Percentiles rank a stretch among this genome's conserved stretches.
Conservation (phyloP, 2,329 filamentous ascomycete genomes). For the Coniochaeta hoffmannii region DNA sequence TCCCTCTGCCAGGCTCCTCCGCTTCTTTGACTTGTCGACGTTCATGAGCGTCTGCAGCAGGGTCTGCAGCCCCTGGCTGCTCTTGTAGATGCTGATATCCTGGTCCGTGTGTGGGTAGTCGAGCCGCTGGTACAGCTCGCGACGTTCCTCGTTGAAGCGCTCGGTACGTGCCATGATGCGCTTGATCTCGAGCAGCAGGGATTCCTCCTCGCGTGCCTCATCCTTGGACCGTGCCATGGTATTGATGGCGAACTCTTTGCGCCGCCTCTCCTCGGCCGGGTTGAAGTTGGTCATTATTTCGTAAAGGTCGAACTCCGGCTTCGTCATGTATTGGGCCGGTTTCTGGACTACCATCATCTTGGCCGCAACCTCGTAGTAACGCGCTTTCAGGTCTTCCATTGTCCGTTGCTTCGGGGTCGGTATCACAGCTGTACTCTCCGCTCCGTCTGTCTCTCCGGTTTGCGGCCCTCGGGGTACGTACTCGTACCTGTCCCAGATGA, state of each 20-base stretch:
- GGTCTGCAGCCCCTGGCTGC: constrained; percentile 69
- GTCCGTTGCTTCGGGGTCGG: constrained; percentile 50
- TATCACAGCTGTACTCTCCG: constrained; percentile 45
- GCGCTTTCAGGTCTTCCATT: constrained; percentile 84
- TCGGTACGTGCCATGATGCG: constrained; percentile 84
- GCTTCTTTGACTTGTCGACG: constrained; percentile 84
- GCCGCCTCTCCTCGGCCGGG: constrained; percentile 64
- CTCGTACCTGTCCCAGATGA: constrained; percentile 91
- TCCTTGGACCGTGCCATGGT: constrained; percentile 74
- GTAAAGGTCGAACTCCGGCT: constrained; percentile 73
- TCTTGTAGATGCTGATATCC: constrained; percentile 72
- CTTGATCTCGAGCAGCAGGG: constrained; percentile 81
- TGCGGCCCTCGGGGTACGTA: constrained; percentile 43
- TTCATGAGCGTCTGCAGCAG: constrained; percentile 77
- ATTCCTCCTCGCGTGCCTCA: constrained; percentile 87
- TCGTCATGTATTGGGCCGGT: constrained; percentile 79
- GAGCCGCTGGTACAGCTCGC: constrained; percentile 78
- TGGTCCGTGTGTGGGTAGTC: constrained; percentile 64
- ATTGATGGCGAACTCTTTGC: constrained; percentile 79
- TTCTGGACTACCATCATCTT: constrained; percentile 76
- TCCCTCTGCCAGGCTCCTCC: constrained; percentile 57
- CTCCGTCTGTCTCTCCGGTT: constrained; percentile 36
- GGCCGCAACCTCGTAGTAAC: constrained; percentile 83
- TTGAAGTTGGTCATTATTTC: constrained; percentile 85
- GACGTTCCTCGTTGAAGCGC: constrained; percentile 78